Evolutionary conservation across 2,329 filamentous ascomycete genomes (phyloP), one percentile per base, ranked within the genome.

Genomic region (Ceratocystis cubensis): DNA sequence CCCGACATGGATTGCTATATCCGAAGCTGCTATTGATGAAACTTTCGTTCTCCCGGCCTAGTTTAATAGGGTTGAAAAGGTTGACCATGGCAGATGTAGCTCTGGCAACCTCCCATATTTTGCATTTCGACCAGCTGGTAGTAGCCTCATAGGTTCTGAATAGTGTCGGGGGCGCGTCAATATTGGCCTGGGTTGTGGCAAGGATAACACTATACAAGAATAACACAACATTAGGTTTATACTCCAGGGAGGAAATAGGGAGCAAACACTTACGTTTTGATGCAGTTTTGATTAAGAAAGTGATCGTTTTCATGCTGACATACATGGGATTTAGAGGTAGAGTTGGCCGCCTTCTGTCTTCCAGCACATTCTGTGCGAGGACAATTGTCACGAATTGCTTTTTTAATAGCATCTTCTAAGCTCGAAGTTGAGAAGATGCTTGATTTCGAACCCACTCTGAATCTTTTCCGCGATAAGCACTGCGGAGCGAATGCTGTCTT

Each of bases 11-110:
- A 22, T 22, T 22, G 22, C 22, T 22, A 22, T 22, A 2, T 2
- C 22, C 71, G 71, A 75, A 71, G 0, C 69, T 73, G 1, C 71
- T 72, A 59, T 75, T 73, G 28, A 75, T 69, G 46, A 72, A 74
- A n/a, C 72, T 71, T 1, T 72, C 66, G 2, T 65, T 66, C 7
- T 73, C 70, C 6, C 71, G 69, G 33, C 72, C 72, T 7, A 73
- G 13, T 28, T 69, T 65, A 30, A 73, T 71, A 3, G 73, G 68
- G 44, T 74, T 71, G 68, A 75, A 75, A 65, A 73, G 73, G 0
- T 71, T 71, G 0, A 71, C 70, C 2, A 72, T 71, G 1, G 72
- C 72, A 1, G 71, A 73, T n/a, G 71, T 73, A 1, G 72, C 72
- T 2, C 72, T 70, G 8, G 72, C 74, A 1, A 72, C 69, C 37